Evolutionary conservation across 2,329 filamentous ascomycete genomes (phyloP), one percentile per base, ranked within the genome.

Genomic region (Plectosphaerella cucumerina): DNA sequence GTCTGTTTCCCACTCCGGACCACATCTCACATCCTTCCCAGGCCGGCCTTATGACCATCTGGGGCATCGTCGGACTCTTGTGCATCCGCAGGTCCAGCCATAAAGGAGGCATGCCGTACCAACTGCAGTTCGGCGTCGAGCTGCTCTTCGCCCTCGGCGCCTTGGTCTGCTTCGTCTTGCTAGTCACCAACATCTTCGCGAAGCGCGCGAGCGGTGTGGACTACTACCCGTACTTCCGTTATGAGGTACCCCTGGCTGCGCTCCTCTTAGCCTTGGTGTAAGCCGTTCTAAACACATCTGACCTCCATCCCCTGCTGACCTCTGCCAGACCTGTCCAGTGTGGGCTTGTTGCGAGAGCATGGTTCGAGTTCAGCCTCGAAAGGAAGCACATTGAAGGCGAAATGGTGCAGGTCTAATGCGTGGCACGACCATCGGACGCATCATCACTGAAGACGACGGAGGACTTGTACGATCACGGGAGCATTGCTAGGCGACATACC

Each of bases 121-220:
- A 55, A 10, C 43, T 56, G 15, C 53, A 56, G 12, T 56, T 56
- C 34, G 55, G 55, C 53, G 50, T 56, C 46, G 55, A 56, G 45
- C 44, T 56, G 49, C 53, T 52, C 46, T 53, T 56, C 47, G 43
- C 51, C 12, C 47, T 56, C 15, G 55, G 53, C 47, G 47, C 55
- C 14, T 48, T 53, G 39, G 42, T 56, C 22, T 56, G 55, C 47
- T 56, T 53, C 50, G 41, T 46, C 37, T 49, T 56, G 44, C 49
- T 56, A 21, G 55, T 56, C 22, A 35, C 55, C 12, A 51, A 56
- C 44, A 56, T 56, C 26, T 48, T 42, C 35, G 39, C n/a, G 5
- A 42, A 42, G 39, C 50, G 49, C 6, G 50, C 53, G 22, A 53
- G 55, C 45, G 42, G 45, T 18, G 55, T 51, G 44, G 55, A 39